Evolutionary conservation across 768 basidiomycete genomes (phyloP), one percentile per base, ranked within the genome.

Genomic region (Kwoniella bestiolae): DNA sequence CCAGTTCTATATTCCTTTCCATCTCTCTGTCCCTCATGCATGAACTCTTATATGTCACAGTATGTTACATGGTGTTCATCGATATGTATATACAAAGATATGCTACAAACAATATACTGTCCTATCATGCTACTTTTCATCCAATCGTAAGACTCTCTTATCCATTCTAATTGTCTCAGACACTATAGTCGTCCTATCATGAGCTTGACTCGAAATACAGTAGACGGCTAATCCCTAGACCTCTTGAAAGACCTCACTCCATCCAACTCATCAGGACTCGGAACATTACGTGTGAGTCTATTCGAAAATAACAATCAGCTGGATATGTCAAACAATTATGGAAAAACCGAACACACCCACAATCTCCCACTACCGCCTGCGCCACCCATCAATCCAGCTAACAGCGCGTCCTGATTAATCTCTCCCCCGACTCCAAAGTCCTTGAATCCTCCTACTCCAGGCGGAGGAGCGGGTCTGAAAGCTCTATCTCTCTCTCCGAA

Each of bases 331-430:
- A 34, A 16, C 1, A 52, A 44, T 9, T 16, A 55, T 32, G 55
- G 59, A 14, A 23, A 55, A 34, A 28, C 25, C 35, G 57, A 59
- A 57, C 57, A 35, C 53, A 65, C 63, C 63, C 56, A 65, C 63
- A 58, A 58, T 38, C 63, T 46, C 53, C 63, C 63, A 58, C 34
- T 32, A 7, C 62, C 52, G 7, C 16, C 52, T 4, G 31, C 55
- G 28, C 53, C 52, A 7, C 55, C 55, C 2, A 56, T 29, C 12
- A 55, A n/a, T n/a, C n/a, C 51, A 44, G 53, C 52, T 11, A 63
- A 49, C 12, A 63, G 46, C 32, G 51, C 31, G 9, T 41, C 55
- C 9, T 34, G n/a, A n/a, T 12, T 25, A 23, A n/a, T 57, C 35
- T 38, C 35, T 4, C 26, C 23, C n/a, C 41, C 38, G 16, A 16